phyloP scores from a whole-genome alignment of 2,329 filamentous ascomycete genomes.

The Aspergillus carbonarius region DNA sequence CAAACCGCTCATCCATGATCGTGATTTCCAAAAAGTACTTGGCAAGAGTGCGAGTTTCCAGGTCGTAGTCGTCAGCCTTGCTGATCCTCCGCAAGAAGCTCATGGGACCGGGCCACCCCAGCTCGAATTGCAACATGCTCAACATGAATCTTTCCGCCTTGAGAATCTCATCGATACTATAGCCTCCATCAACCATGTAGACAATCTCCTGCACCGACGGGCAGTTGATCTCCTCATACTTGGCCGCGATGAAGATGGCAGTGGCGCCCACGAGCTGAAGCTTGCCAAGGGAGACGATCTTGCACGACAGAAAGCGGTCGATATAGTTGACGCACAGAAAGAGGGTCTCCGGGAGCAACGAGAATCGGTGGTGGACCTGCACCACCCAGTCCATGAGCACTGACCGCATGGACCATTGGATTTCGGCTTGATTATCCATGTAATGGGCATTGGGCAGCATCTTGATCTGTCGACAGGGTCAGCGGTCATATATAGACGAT shows the following conservation, averaged over 20 bases:
- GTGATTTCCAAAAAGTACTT: slow-evolving; percentile 98
- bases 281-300: slow-evolving; percentile 92
- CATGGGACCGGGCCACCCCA: slow-evolving; percentile 99
- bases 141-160: slow-evolving; percentile 99
- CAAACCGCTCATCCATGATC: slow-evolving; percentile 97
- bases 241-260: slow-evolving; percentile 91
- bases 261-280: slow-evolving; percentile 95
- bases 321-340: slow-evolving; percentile 97
- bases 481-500: slow-evolving; percentile 14
- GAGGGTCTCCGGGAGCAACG: slow-evolving; percentile 86
- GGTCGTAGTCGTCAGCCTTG: slow-evolving; percentile 96
- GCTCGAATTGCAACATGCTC: slow-evolving; percentile 90
- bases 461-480: slow-evolving; percentile 54
- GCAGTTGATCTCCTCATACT: slow-evolving; percentile 99
- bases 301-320: slow-evolving; percentile 90
- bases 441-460: slow-evolving; percentile 89
- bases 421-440: slow-evolving; percentile 96
- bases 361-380: slow-evolving; percentile 91
- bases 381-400: slow-evolving; percentile 98
- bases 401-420: slow-evolving; percentile 98
- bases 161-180: slow-evolving; percentile 85
- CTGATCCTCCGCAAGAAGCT: slow-evolving; percentile 95
- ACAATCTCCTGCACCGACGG: slow-evolving; percentile 93
- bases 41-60: slow-evolving; percentile 89
- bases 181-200: slow-evolving; percentile 96